These are phyloP conservation scores for Botryobasidium botryosum DNA, from an alignment of 768 basidiomycete species.

Conservation along the genomic window DNA sequence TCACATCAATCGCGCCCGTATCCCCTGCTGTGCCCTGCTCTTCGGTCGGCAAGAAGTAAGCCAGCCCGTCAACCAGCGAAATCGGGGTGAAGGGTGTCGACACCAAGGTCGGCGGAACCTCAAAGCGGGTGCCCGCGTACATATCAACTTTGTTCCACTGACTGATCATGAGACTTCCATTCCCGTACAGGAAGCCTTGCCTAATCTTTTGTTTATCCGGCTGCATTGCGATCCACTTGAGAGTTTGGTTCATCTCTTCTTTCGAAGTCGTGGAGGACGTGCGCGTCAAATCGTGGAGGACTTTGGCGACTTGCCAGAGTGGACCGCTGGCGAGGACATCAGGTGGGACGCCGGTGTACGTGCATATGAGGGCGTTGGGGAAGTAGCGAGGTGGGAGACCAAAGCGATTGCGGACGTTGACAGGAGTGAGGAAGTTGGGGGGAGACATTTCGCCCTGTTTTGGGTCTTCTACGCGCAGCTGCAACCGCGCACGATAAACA, in stretches of 20 bases:
- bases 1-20: slow-evolving; percentile 9
- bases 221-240: slow-evolving; percentile 11
- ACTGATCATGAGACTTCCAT: slow-evolving; percentile 10
- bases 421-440: slow-evolving; percentile 12
- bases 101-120: slow-evolving; percentile 8
- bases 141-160: slow-evolving; percentile 14
- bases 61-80: slow-evolving; percentile 10
- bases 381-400: slow-evolving; percentile 11
- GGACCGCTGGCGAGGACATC: slow-evolving; percentile 6
- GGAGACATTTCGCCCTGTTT: not conserved
- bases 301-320: slow-evolving; percentile 8
- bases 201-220: slow-evolving; percentile 8
- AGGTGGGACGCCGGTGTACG: slow-evolving; percentile 3
- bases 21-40: not conserved
- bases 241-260: slow-evolving; percentile 2
- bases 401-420: slow-evolving; percentile 11
- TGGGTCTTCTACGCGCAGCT: too few relatives aligned
- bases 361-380: slow-evolving; percentile 10
- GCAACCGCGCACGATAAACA: slow-evolving; percentile 11
- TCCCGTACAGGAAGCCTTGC: slow-evolving; percentile 1
- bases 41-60: slow-evolving; percentile 9
- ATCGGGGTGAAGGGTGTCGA: slow-evolving; percentile 11
- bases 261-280: not conserved
- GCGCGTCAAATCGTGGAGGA: slow-evolving; percentile 6
- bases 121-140: slow-evolving; percentile 7